These are phyloP conservation scores for Leptosphaerulina australis DNA, from an alignment of 2,329 filamentous ascomycete genomes.

Conservation along the genomic window DNA sequence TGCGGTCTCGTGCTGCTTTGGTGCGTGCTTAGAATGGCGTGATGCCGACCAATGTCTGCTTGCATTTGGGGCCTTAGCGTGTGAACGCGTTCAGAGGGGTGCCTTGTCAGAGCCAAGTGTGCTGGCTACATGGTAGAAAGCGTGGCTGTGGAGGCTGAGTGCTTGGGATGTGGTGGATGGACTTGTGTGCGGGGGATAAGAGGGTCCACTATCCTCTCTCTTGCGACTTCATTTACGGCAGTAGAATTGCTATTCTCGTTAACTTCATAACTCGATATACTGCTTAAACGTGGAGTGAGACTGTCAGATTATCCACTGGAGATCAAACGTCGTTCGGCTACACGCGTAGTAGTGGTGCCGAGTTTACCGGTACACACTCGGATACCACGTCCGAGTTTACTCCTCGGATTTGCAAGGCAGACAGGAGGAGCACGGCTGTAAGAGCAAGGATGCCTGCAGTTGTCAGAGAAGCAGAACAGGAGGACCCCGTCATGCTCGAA, in stretches of 20 bases:
- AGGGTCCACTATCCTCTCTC: neutral
- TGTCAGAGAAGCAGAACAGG: slow-evolving; percentile 1
- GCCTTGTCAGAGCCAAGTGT: slow-evolving; percentile 12
- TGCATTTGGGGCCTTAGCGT: slow-evolving; percentile 1
- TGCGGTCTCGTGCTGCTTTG: slow-evolving; percentile 11
- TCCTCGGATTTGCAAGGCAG: slow-evolving; percentile 2
- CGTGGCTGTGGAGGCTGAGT: slow-evolving; percentile 20
- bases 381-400: neutral
- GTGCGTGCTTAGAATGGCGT: slow-evolving; percentile 19
- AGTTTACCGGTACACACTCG: slow-evolving; percentile 7
- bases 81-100: slow-evolving; percentile 1
- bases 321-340: slow-evolving; percentile 2
- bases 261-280: neutral
- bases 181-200: slow-evolving; percentile 16
- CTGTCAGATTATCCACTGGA: slow-evolving; percentile 6
- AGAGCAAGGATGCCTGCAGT: slow-evolving; percentile 17
- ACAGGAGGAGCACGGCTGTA: slow-evolving; percentile 1
- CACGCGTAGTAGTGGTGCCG: slow-evolving; percentile 12
- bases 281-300: slow-evolving; percentile 1
- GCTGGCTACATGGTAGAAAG: slow-evolving; percentile 3
- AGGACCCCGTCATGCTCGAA: slow-evolving; percentile 2
- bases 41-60: slow-evolving; percentile 15
- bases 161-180: slow-evolving; percentile 7
- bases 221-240: neutral
- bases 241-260: slow-evolving; percentile 3